Evolutionary conservation across 2,329 filamentous ascomycete species (phyloP).

Genomic region (Microsporum canis): DNA sequence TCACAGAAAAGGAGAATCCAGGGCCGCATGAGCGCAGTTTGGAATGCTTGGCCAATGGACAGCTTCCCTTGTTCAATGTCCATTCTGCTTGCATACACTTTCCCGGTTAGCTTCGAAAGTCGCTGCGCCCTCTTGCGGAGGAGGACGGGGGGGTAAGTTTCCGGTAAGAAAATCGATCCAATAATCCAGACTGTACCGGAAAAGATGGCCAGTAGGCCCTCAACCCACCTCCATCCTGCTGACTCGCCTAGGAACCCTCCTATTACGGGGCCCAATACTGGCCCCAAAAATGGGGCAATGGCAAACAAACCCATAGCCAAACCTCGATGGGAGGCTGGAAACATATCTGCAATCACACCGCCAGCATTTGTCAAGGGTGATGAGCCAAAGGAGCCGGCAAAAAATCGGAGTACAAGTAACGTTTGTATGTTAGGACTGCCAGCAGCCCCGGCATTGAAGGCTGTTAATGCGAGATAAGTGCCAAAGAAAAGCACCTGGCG

Average conservation of each 20-base stretch:
- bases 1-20: constrained; percentile 60
- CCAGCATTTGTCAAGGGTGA: constrained; percentile 48
- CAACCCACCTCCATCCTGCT: constrained; percentile 55
- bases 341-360: constrained; percentile 49
- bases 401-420: constrained; percentile 53
- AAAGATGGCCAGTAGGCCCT: constrained; percentile 49
- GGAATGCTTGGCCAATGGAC: constrained; percentile 41
- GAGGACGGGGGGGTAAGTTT: constrained; percentile 51
- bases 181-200: constrained; percentile 48
- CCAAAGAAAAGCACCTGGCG: constrained; percentile 49
- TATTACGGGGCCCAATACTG: constrained; percentile 39
- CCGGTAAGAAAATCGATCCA: constrained; percentile 43
- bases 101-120: constrained; percentile 43
- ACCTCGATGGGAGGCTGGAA: constrained; percentile 40
- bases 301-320: constrained; percentile 38
- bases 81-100: constrained; percentile 45
- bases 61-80: constrained; percentile 38
- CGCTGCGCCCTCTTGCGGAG: constrained; percentile 42
- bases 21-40: constrained; percentile 50
- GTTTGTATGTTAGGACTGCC: constrained; percentile 46
- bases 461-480: constrained; percentile 45
- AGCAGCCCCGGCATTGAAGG: constrained; percentile 48
- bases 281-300: constrained; percentile 23
- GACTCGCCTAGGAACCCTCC: constrained; percentile 52
- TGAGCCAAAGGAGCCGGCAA: constrained; percentile 48